Evolutionary conservation across 352 stramenopile species (phyloP), one percentile per base, ranked within the genome.

Genomic region (Halophytophthora batemanensis): DNA sequence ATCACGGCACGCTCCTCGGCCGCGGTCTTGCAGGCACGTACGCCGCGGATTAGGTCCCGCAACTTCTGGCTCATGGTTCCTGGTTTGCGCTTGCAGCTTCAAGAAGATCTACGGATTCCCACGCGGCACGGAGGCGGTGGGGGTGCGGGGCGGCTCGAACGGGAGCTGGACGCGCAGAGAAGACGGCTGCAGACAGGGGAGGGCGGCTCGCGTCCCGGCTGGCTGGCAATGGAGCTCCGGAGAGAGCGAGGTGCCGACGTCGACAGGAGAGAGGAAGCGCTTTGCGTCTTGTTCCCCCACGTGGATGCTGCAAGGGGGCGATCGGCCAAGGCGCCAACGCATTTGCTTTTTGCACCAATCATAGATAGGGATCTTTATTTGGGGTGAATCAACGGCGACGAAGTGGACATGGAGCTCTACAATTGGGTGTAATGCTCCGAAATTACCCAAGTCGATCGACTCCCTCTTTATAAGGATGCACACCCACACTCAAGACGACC

Each of bases 1-100:
- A 99, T 99, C 39, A 99, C 96, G 3, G 96, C 96, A 48, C 97
- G 90, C 75, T 99, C 97, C 74, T 99, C 97, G 4, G 96, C 93
- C 13, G 97, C 96, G 13, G 97, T 99, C 74, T 99, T 99, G 74
- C 96, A 99, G 34, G 96, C 93, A 31, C 97, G 87, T 35, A 99
- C 97, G 60, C 96, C 95, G 62, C 96, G 95, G 77, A 99, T 99
- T 28, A 99, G 71, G 64, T 99, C 97, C 28, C 95, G 87, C 60
- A 99, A 74, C 83, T 98, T 98, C 66, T 98, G 95, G 23, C 93
- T 98, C 96, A 99, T 99, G 38, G 31, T 18, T 34, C 23, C n/a
- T 28, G 25, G 22, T 21, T 45, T 21, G 40, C 13, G 15, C 40
- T 45, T 17, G 14, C 35, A 6, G 14, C 35, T 40, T 19, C 14